Conservation (phyloP, 2,329 filamentous ascomycete species). For the Tolypocladium ovalisporum region DNA sequence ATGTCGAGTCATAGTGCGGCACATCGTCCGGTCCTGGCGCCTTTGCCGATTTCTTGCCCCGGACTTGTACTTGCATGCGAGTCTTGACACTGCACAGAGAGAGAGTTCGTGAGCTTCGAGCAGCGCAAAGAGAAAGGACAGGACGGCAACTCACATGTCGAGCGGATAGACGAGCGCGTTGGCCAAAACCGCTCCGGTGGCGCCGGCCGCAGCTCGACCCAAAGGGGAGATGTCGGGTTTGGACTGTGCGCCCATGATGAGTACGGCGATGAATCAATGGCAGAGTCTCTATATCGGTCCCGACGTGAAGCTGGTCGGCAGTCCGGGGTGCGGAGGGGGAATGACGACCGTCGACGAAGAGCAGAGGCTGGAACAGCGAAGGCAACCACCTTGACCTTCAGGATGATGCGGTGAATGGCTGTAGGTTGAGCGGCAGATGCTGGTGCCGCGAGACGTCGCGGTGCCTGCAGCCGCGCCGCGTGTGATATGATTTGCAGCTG, state of each 20-base stretch:
- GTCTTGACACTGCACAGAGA: conserved; percentile 71
- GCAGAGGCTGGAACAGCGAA: background rate
- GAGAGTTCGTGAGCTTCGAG: background rate
- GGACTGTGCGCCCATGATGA: conserved; percentile 40
- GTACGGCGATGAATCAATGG: background rate
- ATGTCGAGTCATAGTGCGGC: conserved; percentile 73
- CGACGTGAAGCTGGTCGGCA: background rate
- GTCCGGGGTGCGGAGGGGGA: background rate
- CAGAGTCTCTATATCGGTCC: background rate
- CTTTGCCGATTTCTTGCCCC: conserved; percentile 34
- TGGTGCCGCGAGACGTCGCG: background rate
- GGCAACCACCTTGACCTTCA: background rate
- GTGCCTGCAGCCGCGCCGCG: background rate
- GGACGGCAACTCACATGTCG: conserved; percentile 63
- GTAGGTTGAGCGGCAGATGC: background rate
- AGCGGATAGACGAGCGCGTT: conserved; percentile 94
- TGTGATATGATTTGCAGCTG: background rate
- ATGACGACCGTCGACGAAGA: background rate
- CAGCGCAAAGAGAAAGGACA: background rate
- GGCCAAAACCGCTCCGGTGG: conserved; percentile 84
- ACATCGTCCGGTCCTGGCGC: conserved; percentile 23
- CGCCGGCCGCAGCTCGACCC: conserved; percentile 86
- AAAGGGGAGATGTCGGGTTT: conserved; percentile 76
- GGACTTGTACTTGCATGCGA: conserved; percentile 87
- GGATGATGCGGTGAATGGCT: background rate